Evolutionary conservation across 2,329 filamentous ascomycete genomes (phyloP).

Genomic region (Verruconis gallopava): DNA sequence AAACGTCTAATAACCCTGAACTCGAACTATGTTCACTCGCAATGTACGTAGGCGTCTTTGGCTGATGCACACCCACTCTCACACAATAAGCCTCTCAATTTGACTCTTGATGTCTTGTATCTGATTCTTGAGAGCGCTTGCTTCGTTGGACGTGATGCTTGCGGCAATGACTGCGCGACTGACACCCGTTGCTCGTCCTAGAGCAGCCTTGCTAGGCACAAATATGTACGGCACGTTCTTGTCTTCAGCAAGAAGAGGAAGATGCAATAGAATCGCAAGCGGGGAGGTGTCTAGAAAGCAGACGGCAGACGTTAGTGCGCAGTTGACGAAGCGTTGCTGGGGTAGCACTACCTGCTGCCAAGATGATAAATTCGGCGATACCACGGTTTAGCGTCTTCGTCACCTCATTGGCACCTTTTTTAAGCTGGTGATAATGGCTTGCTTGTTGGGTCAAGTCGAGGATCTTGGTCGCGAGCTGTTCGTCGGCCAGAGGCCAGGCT

Average conservation of each 20-base stretch:
- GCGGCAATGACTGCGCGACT: conserved; percentile 75
- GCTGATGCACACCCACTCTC: too few relatives aligned
- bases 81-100: conserved; percentile 92
- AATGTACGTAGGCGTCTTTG: too few relatives aligned
- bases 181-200: conserved; percentile 84
- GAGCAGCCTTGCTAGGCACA: conserved; percentile 74
- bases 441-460: conserved; percentile 12
- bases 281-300: conserved; percentile 3
- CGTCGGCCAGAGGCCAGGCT: conserved; percentile 11
- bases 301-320: conserved; percentile 28
- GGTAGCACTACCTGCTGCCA: too few relatives aligned
- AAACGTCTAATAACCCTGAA: too few relatives aligned
- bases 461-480: conserved; percentile 7
- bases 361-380: conserved; percentile 76
- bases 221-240: conserved; percentile 63
- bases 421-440: conserved; percentile 10
- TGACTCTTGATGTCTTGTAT: conserved; percentile 86
- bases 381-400: conserved; percentile 57
- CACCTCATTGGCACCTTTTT: conserved; percentile 12
- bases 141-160: conserved; percentile 60
- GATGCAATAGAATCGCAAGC: conserved; percentile 44
- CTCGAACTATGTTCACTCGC: too few relatives aligned
- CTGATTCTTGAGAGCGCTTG: conserved; percentile 64
- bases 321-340: conserved; percentile 80
- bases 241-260: conserved; percentile 74